Percentiles rank a stretch among this genome's conserved stretches.
These are phyloP conservation scores for Apiotrichum sp. DNA, from an alignment of 1,284 basidiomycete species.

Conservation along the genomic window DNA sequence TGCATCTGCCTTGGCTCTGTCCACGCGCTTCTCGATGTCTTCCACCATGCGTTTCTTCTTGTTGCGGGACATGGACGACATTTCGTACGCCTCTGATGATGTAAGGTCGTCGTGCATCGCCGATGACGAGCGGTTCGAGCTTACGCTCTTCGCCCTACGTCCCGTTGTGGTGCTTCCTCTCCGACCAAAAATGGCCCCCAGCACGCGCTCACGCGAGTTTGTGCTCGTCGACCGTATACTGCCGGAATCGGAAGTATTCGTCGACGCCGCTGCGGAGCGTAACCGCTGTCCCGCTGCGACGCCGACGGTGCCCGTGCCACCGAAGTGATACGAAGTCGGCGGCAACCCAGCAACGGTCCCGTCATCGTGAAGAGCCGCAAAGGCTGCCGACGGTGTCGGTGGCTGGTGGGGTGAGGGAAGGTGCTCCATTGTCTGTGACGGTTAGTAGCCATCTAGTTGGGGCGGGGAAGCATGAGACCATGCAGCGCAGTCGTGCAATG, in stretches of 20 bases:
- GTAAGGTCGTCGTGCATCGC: constrained; percentile 1
- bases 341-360: background rate
- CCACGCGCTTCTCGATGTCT: constrained; percentile 10
- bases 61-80: constrained; percentile 5
- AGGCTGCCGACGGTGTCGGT: background rate
- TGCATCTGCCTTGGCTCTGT: constrained; percentile 27
- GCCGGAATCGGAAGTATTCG: background rate
- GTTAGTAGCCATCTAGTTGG: background rate
- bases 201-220: constrained; percentile 2
- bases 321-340: background rate
- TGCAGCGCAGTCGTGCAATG: no score
- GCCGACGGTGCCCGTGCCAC: background rate
- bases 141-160: constrained; percentile 5
- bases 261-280: background rate
- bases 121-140: constrained; percentile 3
- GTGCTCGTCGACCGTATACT: background rate
- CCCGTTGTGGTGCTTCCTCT: constrained; percentile 1
- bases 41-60: constrained; percentile 11
- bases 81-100: constrained; percentile 5
- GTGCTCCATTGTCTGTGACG: constrained; percentile 2
- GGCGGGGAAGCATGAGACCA: no score
- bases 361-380: background rate
- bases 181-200: constrained; percentile 6
- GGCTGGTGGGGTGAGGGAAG: background rate
- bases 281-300: background rate